Evolutionary conservation across 805 yeast species (phyloP), one percentile per base, ranked within the genome.

Genomic region (Metschnikowia matae): DNA sequence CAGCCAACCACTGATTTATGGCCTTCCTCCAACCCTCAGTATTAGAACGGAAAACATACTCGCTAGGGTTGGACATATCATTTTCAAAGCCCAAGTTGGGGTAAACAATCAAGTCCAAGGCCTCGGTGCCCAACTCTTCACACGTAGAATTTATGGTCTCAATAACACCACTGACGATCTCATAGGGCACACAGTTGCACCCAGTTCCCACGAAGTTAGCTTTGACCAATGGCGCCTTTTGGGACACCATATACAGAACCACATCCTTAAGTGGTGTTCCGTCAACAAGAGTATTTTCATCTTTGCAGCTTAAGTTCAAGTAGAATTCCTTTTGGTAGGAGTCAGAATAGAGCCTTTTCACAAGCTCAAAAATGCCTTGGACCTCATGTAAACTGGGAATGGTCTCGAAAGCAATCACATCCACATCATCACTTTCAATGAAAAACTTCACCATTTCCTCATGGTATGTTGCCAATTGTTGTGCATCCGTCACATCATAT

Each of bases 31-130:
- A 76, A 2, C 60, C 55, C 6, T 53, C 57, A 7, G 55, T 51
- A 44, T 54, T 37, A 13, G 57, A 43, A 37, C 56, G 48, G 31
- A 62, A 58, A 36, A 48, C 54, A 49, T 58, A 64, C 44, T 63
- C 55, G 51, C 78, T 55, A 14, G 52, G 74, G 10, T 69, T 69
- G 6, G 57, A 56, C 32, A 76, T 78, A 57, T 83, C 82, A 61
- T 83, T 85, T 7, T 71, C 63, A 60, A 84, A 89, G 1, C 94
- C 94, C 41, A 87, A 81, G 65, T 88, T 88, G 8, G 96, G 95
- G 62, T 87, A 87, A 2, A 81, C 75, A 3, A 84, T 62, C 29
- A 84, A 59, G 3, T 82, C 80, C 32, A 71, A 40, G 5, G 55
- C 51, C 11, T 44, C 44, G 15, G 54, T 40, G 38, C 45, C 44